Conservation (phyloP, 441 rosid species). For the Croton setiger region DNA sequence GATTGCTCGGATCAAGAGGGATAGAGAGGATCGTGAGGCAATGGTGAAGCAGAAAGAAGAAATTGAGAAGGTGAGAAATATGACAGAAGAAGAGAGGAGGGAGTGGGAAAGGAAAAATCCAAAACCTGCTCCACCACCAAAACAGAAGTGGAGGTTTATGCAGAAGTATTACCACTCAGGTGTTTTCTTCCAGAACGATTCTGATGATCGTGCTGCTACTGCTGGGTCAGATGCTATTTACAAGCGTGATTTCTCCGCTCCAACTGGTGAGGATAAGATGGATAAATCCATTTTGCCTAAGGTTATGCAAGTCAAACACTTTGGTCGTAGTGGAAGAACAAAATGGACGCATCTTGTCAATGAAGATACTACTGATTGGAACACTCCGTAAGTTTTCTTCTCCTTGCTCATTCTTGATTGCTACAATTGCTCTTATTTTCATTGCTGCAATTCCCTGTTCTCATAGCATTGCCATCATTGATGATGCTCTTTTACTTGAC, state of each 20-base stretch:
- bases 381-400: slow-evolving; percentile 65
- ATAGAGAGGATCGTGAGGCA: slow-evolving; percentile 68
- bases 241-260: slow-evolving; percentile 75
- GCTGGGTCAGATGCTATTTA: slow-evolving; percentile 47
- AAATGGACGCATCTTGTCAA: slow-evolving; percentile 95
- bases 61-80: slow-evolving; percentile 80
- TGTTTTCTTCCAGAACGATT: slow-evolving; percentile 73
- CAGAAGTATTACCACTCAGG: slow-evolving; percentile 92
- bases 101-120: slow-evolving; percentile 95
- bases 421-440: neutral
- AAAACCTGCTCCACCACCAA: slow-evolving; percentile 45
- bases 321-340: slow-evolving; percentile 92
- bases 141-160: slow-evolving; percentile 92
- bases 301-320: slow-evolving; percentile 97
- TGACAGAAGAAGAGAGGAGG: slow-evolving; percentile 95
- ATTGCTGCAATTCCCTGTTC: neutral
- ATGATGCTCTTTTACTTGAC: neutral
- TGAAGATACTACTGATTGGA: slow-evolving; percentile 94
- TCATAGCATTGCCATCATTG: neutral
- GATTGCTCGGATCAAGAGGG: slow-evolving; percentile 80
- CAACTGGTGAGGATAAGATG: slow-evolving; percentile 93
- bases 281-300: slow-evolving; percentile 76
- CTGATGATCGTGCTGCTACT: slow-evolving; percentile 58
- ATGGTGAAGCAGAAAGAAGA: slow-evolving; percentile 84
- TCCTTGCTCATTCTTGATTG: neutral